phyloP scores from a whole-genome alignment of 768 basidiomycete genomes.

The Lactarius sanguifluus region DNA sequence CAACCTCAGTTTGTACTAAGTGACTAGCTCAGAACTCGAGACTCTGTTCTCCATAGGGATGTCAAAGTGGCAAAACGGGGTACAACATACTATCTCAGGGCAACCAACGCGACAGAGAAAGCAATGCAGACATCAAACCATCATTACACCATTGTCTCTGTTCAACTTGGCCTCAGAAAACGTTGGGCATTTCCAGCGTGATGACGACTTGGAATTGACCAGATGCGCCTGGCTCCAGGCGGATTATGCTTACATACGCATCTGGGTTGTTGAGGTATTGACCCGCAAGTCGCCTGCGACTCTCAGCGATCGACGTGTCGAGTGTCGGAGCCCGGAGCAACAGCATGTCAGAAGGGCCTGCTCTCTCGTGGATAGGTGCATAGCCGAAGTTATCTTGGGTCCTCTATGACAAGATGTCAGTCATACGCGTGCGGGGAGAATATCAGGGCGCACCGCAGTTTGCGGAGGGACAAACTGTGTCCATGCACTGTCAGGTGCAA shows the following conservation, averaged over 20 bases:
- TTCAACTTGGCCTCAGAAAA: not conserved
- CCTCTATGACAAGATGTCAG: not conserved
- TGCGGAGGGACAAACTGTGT: not conserved
- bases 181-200: not conserved
- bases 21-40: not conserved
- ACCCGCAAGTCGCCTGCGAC: constrained; percentile 3
- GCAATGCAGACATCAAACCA: not conserved
- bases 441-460: not conserved
- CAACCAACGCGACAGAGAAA: not conserved
- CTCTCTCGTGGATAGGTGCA: not conserved
- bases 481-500: not conserved
- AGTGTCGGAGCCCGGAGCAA: not conserved
- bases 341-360: not conserved
- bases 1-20: no score
- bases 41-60: not conserved
- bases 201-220: constrained; percentile 9
- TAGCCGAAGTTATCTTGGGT: not conserved
- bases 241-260: not conserved
- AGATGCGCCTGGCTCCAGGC: not conserved
- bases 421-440: not conserved
- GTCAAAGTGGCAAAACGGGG: no score
- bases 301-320: not conserved
- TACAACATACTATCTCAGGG: no score
- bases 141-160: not conserved
- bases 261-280: constrained; percentile 11